Evolutionary conservation across 202 grass and related monocot species (phyloP), one percentile per base, ranked within the genome.

Genomic region (Zoysia matrella): DNA sequence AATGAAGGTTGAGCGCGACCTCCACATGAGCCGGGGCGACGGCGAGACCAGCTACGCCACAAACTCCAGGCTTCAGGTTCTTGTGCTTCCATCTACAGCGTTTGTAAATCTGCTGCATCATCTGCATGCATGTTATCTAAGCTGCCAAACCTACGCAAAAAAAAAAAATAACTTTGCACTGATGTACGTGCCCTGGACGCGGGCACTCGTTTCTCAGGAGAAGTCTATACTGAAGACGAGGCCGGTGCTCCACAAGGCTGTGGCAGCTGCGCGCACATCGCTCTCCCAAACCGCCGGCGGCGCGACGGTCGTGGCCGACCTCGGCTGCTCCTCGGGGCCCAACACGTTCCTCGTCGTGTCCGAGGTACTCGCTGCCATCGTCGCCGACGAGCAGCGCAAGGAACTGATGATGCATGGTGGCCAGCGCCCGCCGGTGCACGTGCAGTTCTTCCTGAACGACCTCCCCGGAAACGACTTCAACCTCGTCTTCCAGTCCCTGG

Each of bases 391-490:
- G 22, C n/a, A 42, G 30, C 48, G 87, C 48, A 22, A 53, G 22
- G 47, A 46, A 22, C 22, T 22, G 22, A 22, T 22, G 5, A 30
- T 52, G 57, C 57, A 60, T 15, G 54, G 15, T 2, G 56, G 16
- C 2, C 72, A 88, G 22, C 22, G 22, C 22, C 22, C 22, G 22
- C 22, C 22, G 22, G 22, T 22, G 22, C 22, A 22, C 56, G 60
- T 92, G 42, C 89, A 88, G 71, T 90, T 95, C 67, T 90, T 95
- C 79, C 70, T 95, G 18, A 95, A 95, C 75, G 92, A 95, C 76
- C 89, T 90, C 12, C 84, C 75, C 3, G 65, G 78, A 12, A 95
- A 92, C 16, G 92, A 95, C 72, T 95, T 95, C 82, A 95, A 95
- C 74, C 75, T 65, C 41, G 22, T 95, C 0, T 92, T 95, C 79